Evolutionary conservation across 2,329 filamentous ascomycete genomes (phyloP).

Genomic region (Fusarium azukiicola): DNA sequence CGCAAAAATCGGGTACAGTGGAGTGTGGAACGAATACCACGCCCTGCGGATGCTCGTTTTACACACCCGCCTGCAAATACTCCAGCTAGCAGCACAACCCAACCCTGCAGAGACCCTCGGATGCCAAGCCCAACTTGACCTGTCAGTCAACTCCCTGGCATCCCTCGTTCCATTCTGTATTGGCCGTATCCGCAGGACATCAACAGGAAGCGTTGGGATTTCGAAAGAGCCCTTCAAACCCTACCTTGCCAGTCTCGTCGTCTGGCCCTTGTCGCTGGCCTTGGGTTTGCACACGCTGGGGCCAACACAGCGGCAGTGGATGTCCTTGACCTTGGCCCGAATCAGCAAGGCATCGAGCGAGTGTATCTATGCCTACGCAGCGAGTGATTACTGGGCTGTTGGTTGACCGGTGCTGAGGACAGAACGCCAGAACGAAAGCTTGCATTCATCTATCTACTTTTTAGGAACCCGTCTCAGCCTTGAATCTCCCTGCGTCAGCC

Average conservation of each 20-base stretch:
- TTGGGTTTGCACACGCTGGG: not conserved
- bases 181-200: not conserved
- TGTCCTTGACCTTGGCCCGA: not conserved
- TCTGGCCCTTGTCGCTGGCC: not conserved
- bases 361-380: not conserved
- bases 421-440: not conserved
- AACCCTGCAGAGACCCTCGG: not conserved
- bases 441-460: not conserved
- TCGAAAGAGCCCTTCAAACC: not conserved
- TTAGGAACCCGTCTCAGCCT: not conserved
- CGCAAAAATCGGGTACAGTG: not conserved
- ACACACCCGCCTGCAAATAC: not conserved
- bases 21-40: slow-evolving; percentile 6
- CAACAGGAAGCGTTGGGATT: not conserved
- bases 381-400: not conserved
- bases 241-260: not conserved
- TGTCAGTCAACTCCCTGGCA: not conserved
- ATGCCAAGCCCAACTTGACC: not conserved
- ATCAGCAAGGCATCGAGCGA: not conserved
- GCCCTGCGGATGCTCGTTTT: not conserved
- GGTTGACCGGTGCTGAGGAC: not conserved
- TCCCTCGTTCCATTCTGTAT: not conserved
- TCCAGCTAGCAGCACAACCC: not conserved
- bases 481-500: not conserved
- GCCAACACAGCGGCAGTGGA: not conserved